Percentiles rank a stretch among this genome's conserved stretches.
Evolutionary conservation across 331 rosid genomes (phyloP).

Genomic region (Dryas integrifolia): DNA sequence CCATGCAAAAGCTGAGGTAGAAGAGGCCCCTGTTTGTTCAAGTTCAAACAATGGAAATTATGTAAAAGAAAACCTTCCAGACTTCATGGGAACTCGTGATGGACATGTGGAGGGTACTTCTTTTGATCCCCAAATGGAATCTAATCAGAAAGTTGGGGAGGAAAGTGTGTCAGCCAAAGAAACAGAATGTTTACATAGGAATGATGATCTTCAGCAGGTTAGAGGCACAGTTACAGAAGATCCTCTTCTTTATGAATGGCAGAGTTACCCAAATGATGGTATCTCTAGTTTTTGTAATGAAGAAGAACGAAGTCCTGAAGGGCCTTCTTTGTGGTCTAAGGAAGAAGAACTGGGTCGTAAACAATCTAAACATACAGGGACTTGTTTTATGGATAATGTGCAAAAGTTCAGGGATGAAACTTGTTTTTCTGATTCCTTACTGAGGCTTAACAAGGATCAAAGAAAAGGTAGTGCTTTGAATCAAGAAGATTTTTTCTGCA

Average conservation of each 20-base stretch:
- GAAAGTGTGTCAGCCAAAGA: constrained; percentile 20
- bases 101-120: constrained; percentile 16
- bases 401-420: constrained; percentile 15
- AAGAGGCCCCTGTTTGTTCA: constrained; percentile 40
- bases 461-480: not conserved
- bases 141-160: not conserved
- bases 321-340: constrained; percentile 22
- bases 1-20: constrained; percentile 32
- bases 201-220: constrained; percentile 25
- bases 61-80: constrained; percentile 34
- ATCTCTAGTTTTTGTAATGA: constrained; percentile 16
- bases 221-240: constrained; percentile 29
- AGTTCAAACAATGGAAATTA: constrained; percentile 33
- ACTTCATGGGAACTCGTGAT: constrained; percentile 30
- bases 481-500: not conserved
- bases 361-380: constrained; percentile 2
- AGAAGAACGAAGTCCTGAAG: constrained; percentile 23
- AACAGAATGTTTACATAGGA: constrained; percentile 8
- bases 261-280: constrained; percentile 19
- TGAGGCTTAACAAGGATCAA: not conserved
- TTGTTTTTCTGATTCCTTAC: not conserved
- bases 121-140: constrained; percentile 20
- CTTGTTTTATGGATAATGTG: constrained; percentile 15
- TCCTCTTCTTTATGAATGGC: constrained; percentile 21
- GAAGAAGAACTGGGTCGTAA: constrained; percentile 29